These are phyloP conservation scores for Didymella arachidicola DNA, from an alignment of 2,329 filamentous ascomycete genomes.

Conservation along the genomic window DNA sequence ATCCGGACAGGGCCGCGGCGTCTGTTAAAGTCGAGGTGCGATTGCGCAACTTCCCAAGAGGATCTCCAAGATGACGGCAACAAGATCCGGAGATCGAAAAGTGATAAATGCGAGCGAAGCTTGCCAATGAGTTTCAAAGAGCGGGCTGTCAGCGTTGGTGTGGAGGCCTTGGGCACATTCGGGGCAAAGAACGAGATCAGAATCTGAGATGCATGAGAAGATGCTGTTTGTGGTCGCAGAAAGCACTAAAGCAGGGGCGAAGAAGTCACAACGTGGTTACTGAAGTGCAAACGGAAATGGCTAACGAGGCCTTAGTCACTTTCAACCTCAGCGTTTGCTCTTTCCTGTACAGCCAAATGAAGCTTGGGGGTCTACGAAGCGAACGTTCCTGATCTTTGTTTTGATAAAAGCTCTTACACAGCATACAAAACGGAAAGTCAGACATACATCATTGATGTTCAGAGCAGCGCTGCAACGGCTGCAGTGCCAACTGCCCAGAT, in stretches of 20 bases:
- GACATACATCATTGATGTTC: neutral
- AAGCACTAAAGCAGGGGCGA: neutral
- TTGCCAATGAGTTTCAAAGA: neutral
- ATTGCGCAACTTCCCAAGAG: neutral
- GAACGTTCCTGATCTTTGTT: neutral
- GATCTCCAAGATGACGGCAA: neutral
- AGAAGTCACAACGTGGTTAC: neutral
- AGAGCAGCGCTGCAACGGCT: constrained; percentile 1
- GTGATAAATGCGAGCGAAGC: neutral
- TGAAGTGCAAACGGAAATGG: constrained; percentile 9
- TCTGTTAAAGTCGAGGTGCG: neutral
- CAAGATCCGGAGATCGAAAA: neutral
- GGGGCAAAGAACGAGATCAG: neutral
- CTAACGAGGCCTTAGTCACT: constrained; percentile 5
- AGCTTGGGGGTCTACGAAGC: neutral
- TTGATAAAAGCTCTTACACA: neutral
- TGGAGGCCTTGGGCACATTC: neutral
- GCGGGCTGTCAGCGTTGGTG: neutral
- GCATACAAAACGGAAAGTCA: neutral
- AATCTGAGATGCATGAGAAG: neutral
- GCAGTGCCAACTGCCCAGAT: neutral
- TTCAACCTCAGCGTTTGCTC: neutral
- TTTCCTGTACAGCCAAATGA: neutral
- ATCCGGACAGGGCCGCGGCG: too few species aligned
- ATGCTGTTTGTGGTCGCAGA: neutral